A percentile compares a stretch with the other conserved stretches of the same genome.
Evolutionary conservation across 345 rosid species (phyloP).

Genomic region (Adansonia digitata): DNA sequence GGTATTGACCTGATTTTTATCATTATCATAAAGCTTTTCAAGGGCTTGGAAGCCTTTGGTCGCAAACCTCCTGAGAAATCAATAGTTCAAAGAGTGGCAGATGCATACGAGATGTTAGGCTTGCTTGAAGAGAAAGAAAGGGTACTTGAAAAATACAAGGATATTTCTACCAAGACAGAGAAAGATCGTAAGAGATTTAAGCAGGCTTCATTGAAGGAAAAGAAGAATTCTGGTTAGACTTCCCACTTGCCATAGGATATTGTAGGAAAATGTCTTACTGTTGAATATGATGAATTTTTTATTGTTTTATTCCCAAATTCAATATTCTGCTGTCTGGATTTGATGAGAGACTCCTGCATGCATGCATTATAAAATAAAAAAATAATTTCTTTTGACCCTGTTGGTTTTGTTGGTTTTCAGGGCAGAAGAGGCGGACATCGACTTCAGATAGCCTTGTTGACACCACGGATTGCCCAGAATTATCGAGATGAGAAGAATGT

Average conservation of each 20-base stretch:
- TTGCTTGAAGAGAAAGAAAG: constrained; percentile 61
- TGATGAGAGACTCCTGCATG: not conserved
- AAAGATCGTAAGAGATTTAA: constrained; percentile 24
- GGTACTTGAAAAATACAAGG: constrained; percentile 51
- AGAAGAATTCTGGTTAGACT: constrained; percentile 39
- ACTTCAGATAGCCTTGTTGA: not conserved
- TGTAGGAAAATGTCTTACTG: not conserved
- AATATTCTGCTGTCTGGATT: not conserved
- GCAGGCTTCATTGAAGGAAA: constrained; percentile 32
- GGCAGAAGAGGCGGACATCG: not conserved
- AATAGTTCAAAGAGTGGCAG: constrained; percentile 65
- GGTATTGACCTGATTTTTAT: not conserved
- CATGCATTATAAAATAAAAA: not conserved
- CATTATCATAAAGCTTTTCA: constrained; percentile 23
- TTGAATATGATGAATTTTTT: not conserved
- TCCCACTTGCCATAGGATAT: not conserved
- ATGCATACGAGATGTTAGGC: constrained; percentile 73
- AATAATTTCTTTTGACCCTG: not conserved
- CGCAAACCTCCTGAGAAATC: constrained; percentile 79
- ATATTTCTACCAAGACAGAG: constrained; percentile 34
- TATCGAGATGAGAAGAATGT: not conserved
- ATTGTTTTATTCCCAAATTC: not conserved
- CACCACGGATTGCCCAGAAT: not conserved
- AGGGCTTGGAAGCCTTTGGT: constrained; percentile 62
- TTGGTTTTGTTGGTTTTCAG: not conserved